Base-by-base conservation (phyloP, 495 filamentous ascomycete genomes). In the Niebla homalea region DNA sequence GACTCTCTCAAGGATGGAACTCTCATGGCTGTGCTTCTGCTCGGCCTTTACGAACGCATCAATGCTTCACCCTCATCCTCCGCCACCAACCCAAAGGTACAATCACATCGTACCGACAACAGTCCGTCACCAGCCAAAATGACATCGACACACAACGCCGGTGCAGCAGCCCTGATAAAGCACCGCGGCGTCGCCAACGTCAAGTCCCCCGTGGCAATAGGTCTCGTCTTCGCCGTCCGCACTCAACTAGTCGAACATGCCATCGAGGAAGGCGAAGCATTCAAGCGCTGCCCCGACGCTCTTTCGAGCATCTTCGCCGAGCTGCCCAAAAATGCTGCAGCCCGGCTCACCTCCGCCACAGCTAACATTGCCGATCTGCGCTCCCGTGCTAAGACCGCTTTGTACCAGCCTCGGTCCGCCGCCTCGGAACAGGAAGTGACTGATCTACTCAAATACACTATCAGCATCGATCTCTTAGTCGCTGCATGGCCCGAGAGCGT, bases 1-100 rank as follows among this genome's bases (percentile, higher is more conserved):
- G 61, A 67, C 37, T 67, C 69, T 42, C 61, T 66, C 51, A 62
- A 73, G 19, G 76, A 84, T 51, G 66, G 70, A 36, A 76, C 77
- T 12, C 59, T 86, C n/a, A 74, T 78, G 23, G 68, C 79, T 0
- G 73, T 84, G 20, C 62, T 86, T 36, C 57, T 83, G 23, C 63
- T 84, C 39, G 77, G 75, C 0, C 71, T 78, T n/a, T 85, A 78
- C 50, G 80, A 85, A 71, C 52, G 51, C 36, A 52, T 57, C 36
- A 46, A 40, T 32, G 49, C 54, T 18, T 38, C 50, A 14, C 36
- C 44, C 20, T 38, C 50, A 14, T 26, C 44, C 20, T 45, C 37
- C 19, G 44, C 42, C 16, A 38, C 39, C 11, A 50, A 15, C 19
- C 8, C n/a, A 37, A 36, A 12, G 25, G 6, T 19, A 36, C 29